Conservation (phyloP, 352 stramenopile genomes). For the Halophytophthora polymorphica region DNA sequence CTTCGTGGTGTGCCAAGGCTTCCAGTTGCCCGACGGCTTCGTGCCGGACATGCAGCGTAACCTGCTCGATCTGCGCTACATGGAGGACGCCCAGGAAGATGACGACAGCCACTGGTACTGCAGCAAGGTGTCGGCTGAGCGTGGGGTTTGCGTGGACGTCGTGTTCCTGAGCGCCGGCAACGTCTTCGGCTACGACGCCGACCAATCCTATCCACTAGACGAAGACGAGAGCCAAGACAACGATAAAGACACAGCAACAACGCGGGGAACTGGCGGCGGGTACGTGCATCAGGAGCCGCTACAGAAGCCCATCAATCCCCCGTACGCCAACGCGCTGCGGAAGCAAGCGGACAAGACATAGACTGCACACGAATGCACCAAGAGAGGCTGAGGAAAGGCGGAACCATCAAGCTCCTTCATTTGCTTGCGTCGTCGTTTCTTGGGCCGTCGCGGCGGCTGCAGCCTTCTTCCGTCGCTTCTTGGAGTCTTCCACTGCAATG, state of each 20-base stretch:
- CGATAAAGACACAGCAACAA: conserved; percentile 8
- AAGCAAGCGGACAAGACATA: conserved; percentile 37
- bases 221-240: conserved; percentile 14
- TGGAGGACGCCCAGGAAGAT: conserved; percentile 38
- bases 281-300: conserved; percentile 77
- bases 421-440: conserved; percentile 1
- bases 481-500: conserved; percentile 64
- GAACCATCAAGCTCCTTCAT: conserved; percentile 4
- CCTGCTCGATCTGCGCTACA: conserved; percentile 66
- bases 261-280: conserved; percentile 3
- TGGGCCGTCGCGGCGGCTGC: conserved; percentile 1
- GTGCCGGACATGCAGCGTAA: conserved; percentile 65
- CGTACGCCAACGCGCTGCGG: conserved; percentile 73
- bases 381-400: conserved; percentile 11
- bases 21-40: conserved; percentile 48
- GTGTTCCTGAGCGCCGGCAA: conserved; percentile 72
- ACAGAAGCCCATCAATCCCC: conserved; percentile 85
- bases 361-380: conserved; percentile 12
- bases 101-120: conserved; percentile 24
- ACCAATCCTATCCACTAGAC: conserved; percentile 81
- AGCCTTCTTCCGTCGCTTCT: conserved; percentile 72
- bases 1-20: conserved; percentile 76
- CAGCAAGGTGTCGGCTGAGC: conserved; percentile 32
- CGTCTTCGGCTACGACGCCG: conserved; percentile 76
- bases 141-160: conserved; percentile 54